Conservation (phyloP, 257 asterid genomes). For the Petrea volubilis region DNA sequence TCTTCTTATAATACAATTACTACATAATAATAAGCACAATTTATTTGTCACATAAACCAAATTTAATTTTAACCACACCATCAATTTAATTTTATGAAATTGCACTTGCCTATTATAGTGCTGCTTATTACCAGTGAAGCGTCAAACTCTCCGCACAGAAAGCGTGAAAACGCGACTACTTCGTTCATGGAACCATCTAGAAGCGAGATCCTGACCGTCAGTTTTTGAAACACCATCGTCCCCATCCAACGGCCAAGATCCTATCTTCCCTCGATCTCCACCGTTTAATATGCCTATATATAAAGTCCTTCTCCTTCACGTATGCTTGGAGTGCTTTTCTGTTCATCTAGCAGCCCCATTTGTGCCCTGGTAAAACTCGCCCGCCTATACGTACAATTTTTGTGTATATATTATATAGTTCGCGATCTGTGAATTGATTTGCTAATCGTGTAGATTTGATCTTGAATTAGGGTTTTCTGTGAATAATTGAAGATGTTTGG, state of each 20-base stretch:
- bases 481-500: conserved; percentile 47
- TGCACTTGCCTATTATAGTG: no score
- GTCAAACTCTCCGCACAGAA: no score
- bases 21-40: no score
- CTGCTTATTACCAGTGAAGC: no score
- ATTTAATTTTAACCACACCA: no score
- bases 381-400: background rate
- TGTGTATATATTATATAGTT: no score
- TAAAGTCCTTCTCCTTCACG: background rate
- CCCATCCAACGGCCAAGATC: conserved; percentile 23
- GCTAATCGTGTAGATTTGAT: background rate
- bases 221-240: background rate
- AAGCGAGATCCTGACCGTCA: background rate
- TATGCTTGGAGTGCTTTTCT: background rate
- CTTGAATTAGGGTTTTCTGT: background rate
- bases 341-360: background rate
- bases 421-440: conserved; percentile 11
- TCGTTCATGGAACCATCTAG: conserved; percentile 13
- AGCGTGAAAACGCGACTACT: background rate
- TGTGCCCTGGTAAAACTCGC: background rate
- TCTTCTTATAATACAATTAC: no score
- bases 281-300: conserved; percentile 13
- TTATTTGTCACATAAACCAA: no score
- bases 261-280: background rate
- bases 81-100: no score